A percentile compares a stretch with the other conserved stretches of the same genome.
Conservation (phyloP, 768 basidiomycete genomes). For the Serpula lacrymans region DNA sequence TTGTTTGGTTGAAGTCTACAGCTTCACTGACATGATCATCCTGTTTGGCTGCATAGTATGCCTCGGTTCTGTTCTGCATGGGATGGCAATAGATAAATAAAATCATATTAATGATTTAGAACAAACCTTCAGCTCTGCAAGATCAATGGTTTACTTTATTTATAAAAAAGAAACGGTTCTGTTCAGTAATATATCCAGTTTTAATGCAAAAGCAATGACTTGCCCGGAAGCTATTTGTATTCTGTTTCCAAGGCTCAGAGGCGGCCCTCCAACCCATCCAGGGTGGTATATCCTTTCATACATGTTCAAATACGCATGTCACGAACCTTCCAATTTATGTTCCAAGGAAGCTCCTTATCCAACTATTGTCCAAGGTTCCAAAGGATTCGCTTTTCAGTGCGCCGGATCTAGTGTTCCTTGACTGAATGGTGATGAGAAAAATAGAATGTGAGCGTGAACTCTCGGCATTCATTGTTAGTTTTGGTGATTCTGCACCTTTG, state of each 20-base stretch:
- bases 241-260: constrained; percentile 82
- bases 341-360: no score
- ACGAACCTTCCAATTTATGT: no score
- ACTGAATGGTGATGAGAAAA: constrained; percentile 95
- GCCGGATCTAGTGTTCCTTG: constrained; percentile 93
- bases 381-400: constrained; percentile 95
- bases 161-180: constrained; percentile 8
- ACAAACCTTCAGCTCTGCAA: constrained; percentile 81
- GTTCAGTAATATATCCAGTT: constrained; percentile 3
- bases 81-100: constrained; percentile 10
- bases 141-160: constrained; percentile 84
- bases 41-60: constrained; percentile 89
- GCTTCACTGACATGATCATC: constrained; percentile 87
- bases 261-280: constrained; percentile 84
- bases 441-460: constrained; percentile 99
- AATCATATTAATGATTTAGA: constrained; percentile 2
- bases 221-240: constrained; percentile 95
- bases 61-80: constrained; percentile 83
- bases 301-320: no score
- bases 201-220: constrained; percentile 32
- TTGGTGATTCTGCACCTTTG: no score
- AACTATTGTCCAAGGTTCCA: no score
- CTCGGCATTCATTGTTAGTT: constrained; percentile 99
- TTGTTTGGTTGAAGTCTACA: constrained; percentile 81
- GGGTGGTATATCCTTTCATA: no score